Evolutionary conservation across 345 rosid genomes (phyloP).

Genomic region (Populus pruinosa): DNA sequence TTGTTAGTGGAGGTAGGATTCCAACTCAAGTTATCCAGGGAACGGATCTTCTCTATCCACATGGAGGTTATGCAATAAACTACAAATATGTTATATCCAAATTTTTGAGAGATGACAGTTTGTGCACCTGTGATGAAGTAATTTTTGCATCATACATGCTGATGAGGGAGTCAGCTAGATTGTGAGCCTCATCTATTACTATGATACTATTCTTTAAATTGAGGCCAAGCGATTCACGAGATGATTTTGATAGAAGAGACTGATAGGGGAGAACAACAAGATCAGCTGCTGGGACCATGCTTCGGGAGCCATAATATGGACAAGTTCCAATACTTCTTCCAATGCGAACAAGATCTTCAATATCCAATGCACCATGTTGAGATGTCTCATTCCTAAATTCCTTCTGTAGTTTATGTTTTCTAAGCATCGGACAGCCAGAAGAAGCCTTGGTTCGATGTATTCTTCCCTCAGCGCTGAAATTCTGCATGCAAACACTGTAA

Average conservation of each 20-base stretch:
- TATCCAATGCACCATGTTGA: conserved; percentile 72
- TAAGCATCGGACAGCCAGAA: conserved; percentile 85
- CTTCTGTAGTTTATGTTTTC: conserved; percentile 55
- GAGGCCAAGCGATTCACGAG: conserved; percentile 89
- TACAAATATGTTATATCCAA: neutral
- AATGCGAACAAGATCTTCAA: conserved; percentile 79
- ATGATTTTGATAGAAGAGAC: conserved; percentile 84
- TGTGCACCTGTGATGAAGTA: conserved; percentile 60
- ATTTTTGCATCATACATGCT: conserved; percentile 82
- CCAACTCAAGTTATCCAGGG: neutral
- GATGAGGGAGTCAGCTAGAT: conserved; percentile 90
- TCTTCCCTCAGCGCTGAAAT: conserved; percentile 50
- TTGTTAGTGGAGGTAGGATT: neutral
- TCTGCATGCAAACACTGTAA: conserved; percentile 38
- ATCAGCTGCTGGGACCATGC: conserved; percentile 68
- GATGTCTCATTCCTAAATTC: conserved; percentile 49
- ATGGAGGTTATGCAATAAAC: neutral
- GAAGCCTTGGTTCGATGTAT: conserved; percentile 46
- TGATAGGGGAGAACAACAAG: conserved; percentile 94
- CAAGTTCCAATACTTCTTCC: conserved; percentile 71
- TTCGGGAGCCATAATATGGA: conserved; percentile 90
- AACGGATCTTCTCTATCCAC: neutral
- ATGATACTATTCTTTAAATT: conserved; percentile 70
- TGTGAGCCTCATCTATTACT: conserved; percentile 95
- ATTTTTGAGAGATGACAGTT: neutral